Base-by-base conservation (phyloP, 176 grass and related monocot genomes). In the Panicum miliaceum region DNA sequence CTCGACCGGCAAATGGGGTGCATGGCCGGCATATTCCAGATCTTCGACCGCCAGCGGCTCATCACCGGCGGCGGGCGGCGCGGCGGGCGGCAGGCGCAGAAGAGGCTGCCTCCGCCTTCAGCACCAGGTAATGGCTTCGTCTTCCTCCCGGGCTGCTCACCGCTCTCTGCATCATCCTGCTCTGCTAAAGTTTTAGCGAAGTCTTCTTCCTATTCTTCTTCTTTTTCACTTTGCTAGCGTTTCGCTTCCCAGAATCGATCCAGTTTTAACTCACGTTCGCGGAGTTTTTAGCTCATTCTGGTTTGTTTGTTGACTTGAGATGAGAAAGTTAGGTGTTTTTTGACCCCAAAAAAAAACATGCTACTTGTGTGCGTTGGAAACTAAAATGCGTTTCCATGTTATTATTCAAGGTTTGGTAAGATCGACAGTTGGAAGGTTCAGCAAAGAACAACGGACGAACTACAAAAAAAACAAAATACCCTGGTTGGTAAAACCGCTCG, bases 21-120 rank as follows among this genome's bases (percentile, higher is more conserved):
- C 88, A 96, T 99, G 83, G 83, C 88, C 40, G 90, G 93, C 47
- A 89, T 99, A 4, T 94, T 99, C 88, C 97, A 94, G 84, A 99
- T 99, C 73, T 99, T 99, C 77, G 90, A 96, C 83, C 88, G 93
- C 73, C 91, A 85, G 63, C 90, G 86, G 9, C 46, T 99, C 20
- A 67, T 96, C 69, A 73, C 86, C 0, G 81, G 76, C 40, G 69
- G 64, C 10, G 78, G 73, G 20, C 74, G 79, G 4, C 86, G 88
- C 67, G 52, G 71, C 27, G 69, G 32, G 22, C 86, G 77, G 0
- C 89, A 80, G 0, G 65, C 66, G 75, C 85, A 86, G 35, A 92
- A 92, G 81, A 86, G 81, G 81, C 84, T 89, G 58, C 88, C 91
- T 81, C 51, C 79, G 8, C 25, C 76, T 20, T 19, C 79, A 1